phyloP scores from a whole-genome alignment of 1,139 yeast species.

The Sugiyamaella pinicola region DNA sequence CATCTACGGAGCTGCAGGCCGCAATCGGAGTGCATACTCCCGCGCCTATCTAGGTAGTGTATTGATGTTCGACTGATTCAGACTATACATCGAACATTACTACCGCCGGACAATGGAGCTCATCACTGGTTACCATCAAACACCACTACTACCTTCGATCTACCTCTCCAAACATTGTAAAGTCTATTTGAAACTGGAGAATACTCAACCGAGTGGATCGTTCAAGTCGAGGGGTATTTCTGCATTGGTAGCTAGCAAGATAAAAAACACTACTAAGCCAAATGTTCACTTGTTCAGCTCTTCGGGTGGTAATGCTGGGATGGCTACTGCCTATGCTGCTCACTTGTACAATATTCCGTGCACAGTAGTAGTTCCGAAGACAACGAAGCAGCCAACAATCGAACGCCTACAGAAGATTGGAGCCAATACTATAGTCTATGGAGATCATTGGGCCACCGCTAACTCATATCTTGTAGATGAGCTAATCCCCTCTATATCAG shows the following conservation, averaged over 20 bases:
- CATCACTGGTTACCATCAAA: conserved; percentile 28
- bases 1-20: too few species aligned
- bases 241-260: conserved; percentile 32
- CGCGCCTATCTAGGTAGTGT: too few species aligned
- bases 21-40: too few species aligned
- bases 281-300: conserved; percentile 59
- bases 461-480: conserved; percentile 52
- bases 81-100: too few species aligned
- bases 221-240: conserved; percentile 73
- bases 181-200: conserved; percentile 61
- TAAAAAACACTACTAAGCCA: conserved; percentile 23
- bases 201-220: conserved; percentile 70
- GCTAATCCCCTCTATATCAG: conserved; percentile 42
- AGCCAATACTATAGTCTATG: conserved; percentile 58
- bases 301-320: conserved; percentile 80
- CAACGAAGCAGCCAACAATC: conserved; percentile 48
- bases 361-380: conserved; percentile 65
- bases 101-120: conserved; percentile 23
- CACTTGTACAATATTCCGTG: conserved; percentile 51
- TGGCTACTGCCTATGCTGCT: conserved; percentile 71
- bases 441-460: conserved; percentile 67
- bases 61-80: background rate
- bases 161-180: conserved; percentile 47
- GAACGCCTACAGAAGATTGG: conserved; percentile 50
- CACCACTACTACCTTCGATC: conserved; percentile 38